Evolutionary conservation across 768 basidiomycete genomes (phyloP), one percentile per base, ranked within the genome.

Genomic region (Trametes coccinea): DNA sequence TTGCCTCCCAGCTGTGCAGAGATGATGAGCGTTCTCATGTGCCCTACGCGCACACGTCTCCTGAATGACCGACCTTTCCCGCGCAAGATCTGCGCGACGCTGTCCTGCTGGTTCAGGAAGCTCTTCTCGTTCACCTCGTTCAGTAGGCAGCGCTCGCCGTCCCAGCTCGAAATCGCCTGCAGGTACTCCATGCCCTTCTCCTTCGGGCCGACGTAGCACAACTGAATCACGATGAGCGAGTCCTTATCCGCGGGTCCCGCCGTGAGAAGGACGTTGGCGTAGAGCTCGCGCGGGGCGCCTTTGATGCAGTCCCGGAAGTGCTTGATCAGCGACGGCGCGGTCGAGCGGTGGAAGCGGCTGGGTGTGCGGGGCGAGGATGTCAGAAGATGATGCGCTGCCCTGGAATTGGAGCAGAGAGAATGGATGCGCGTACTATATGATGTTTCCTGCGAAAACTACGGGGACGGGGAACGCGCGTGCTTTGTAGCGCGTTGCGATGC

Each of bases 221-320:
- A 89, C 72, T 97, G 95, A 53, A 97, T 85, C 40, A 95, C 91
- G 60, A 94, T 84, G 46, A 97, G 84, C 14, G 92, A 94, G 65
- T 92, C 90, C 66, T 90, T 83, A 52, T 86, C 86, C 9, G 84
- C 86, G 4, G 93, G 93, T 6, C 95, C 94, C 0, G 95, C 94
- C 2, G 95, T 96, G 57, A 96, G 82, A 56, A 96, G 83, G 37
- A 93, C 84, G 70, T 95, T 96, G 40, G 92, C 89, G 71, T 97
- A 97, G 16, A 95, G 82, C 68, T 93, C 89, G 9, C 89, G 83
- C 1, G 93, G 92, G 11, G 92, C 90, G 43, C 87, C 86, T 70
- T 95, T 95, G 77, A 95, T 83, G 69, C 93, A 95, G 73, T 97
- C 95, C 29, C 95, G 86, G 77, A 94, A 93, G 74, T 96, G 95